phyloP scores from a whole-genome alignment of 768 basidiomycete species.

The Suillus lakei region DNA sequence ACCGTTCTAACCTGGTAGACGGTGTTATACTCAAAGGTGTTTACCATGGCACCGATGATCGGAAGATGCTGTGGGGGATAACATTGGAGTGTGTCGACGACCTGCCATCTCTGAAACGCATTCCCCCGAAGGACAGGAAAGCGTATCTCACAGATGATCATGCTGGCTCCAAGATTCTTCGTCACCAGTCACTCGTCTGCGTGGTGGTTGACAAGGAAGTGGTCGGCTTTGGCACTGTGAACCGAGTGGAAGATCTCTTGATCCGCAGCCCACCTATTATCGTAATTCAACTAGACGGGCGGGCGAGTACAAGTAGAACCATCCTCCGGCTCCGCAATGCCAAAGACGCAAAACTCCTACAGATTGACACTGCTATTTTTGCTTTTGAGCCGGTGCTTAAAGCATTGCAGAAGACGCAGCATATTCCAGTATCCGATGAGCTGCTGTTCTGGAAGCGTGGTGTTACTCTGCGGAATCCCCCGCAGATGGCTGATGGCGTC shows the following conservation, averaged over 20 bases:
- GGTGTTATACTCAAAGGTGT: slow-evolving; percentile 41
- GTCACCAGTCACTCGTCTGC: slow-evolving; percentile 55
- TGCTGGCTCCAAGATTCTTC: slow-evolving; percentile 36
- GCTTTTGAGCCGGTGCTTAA: slow-evolving; percentile 60
- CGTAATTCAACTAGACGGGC: slow-evolving; percentile 54
- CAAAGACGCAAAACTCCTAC: slow-evolving; percentile 46
- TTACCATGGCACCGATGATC: slow-evolving; percentile 26
- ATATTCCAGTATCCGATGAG: slow-evolving; percentile 50
- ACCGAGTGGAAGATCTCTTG: slow-evolving; percentile 56
- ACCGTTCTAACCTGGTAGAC: slow-evolving; percentile 40
- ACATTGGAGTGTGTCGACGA: slow-evolving; percentile 38
- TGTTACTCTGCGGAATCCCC: slow-evolving; percentile 1
- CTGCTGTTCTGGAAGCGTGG: slow-evolving; percentile 52
- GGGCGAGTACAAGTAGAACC: slow-evolving; percentile 38
- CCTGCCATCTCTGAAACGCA: slow-evolving; percentile 37
- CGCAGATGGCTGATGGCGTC: slow-evolving; percentile 9
- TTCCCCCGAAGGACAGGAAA: slow-evolving; percentile 37
- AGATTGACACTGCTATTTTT: slow-evolving; percentile 63
- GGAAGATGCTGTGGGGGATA: slow-evolving; percentile 42
- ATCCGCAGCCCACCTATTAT: slow-evolving; percentile 48
- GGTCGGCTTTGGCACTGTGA: slow-evolving; percentile 54
- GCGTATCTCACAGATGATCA: slow-evolving; percentile 38
- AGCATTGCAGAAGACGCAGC: slow-evolving; percentile 50
- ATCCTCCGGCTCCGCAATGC: slow-evolving; percentile 42
- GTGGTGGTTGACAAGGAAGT: slow-evolving; percentile 50